Base-by-base conservation (phyloP, 1,284 basidiomycete species). In the Irpex sp. region DNA sequence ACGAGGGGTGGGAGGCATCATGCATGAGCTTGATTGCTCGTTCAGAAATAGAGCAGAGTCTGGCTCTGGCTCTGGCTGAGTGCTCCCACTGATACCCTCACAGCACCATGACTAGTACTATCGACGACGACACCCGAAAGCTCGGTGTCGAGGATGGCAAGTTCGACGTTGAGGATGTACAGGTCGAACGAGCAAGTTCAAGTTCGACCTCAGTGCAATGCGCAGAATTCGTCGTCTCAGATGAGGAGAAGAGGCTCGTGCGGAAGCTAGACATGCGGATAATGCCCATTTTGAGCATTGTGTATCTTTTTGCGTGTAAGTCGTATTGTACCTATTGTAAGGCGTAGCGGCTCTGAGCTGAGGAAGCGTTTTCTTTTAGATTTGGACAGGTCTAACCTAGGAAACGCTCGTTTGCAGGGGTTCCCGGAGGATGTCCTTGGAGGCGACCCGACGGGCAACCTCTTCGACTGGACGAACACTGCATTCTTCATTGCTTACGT, bases 401-500 rank as follows among this genome's bases (percentile, higher is more conserved):
- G 87, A 10, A 89, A 89, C 67, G 87, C 87, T 45, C 79, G 87
- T 58, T 74, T 89, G 23, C 86, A 85, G 71, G 83, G 84, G 3
- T 72, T 89, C 7, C 78, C 83, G 1, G 68, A 79, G 35, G 86
- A 88, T 61, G 72, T 52, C 12, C 51, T 52, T 33, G 51, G 51
- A 52, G 51, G 88, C 2, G 89, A 91, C 67, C 80, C 80, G 7
- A 84, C 83, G 0, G 88, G 88, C 2, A 66, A 78, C 16, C 74
- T 83, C 19, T 91, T 87, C 67, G 88, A 89, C 68, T 90, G 88
- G 88, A 74, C 89, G 58, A 88, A 84, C 62, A 87, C 90, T 0
- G 80, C 80, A 2, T 91, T 91, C 72, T 91, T 85, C 73, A 84
- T 91, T 72, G 83, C 89, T 62, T 91, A 90, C 68, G 88, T 87